Base-by-base conservation (phyloP, 2,329 filamentous ascomycete genomes). In the Cadophora sp. region DNA sequence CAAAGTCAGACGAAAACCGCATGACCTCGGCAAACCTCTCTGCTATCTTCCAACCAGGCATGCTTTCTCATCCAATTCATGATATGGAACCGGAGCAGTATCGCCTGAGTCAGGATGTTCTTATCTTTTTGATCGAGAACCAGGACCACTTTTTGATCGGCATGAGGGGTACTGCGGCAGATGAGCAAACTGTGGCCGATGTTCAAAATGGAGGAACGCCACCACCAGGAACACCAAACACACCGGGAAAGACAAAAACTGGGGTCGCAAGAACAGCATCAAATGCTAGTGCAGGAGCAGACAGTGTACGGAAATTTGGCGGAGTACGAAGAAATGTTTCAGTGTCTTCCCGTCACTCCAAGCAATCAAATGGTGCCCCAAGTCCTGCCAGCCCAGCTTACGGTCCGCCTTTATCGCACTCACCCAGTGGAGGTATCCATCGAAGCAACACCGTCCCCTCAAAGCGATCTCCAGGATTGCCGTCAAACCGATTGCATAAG, bases 131-230 rank as follows among this genome's bases (percentile, higher is more conserved):
- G 74, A 99, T 99, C 73, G 94, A 98, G 78, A 97, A 99, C 76
- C 96, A 99, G 79, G 96, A 99, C 77, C 93, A 97, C 80, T 99
- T 99, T 84, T 83, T 99, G 72, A 97, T 99, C 72, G 96, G 96
- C 65, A 99, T 99, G 96, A 93, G 94, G 77, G 96, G 96, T 55
- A 97, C 94, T n/a, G 94, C 89, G n/a, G 92, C 94, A n/a, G 94
- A 97, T 77, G 93, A 97, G 77, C 64, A 86, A 77, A 90, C 87
- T 0, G 86, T 86, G 73, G 83, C 87, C 74, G 86, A 87, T 74
- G 86, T 91, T 53, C 84, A 89, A 72, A 90, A 94, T 76, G 92
- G 92, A 66, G 91, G 91, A 3, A 86, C 87, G 4, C 82, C 84
- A 73, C 83, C 79, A 53, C 81, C 83, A 62, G 79, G 80, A 31